These are phyloP conservation scores for Pezicula rhizophila DNA, from an alignment of 2,329 filamentous ascomycete genomes.

Conservation along the genomic window DNA sequence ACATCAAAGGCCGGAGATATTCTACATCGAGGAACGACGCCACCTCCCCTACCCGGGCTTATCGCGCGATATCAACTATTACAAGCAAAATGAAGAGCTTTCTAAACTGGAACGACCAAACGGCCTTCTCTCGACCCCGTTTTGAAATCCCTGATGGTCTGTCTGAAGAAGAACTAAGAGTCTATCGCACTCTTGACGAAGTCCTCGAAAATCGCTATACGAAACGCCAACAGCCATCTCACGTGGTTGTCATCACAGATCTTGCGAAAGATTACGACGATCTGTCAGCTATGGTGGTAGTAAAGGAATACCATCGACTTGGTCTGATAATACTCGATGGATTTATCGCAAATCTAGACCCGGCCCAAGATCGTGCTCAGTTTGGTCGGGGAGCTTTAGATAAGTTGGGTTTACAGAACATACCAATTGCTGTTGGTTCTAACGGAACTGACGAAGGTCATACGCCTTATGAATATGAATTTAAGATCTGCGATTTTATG, in stretches of 20 bases:
- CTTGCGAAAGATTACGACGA: constrained; percentile 26
- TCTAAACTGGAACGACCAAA: not conserved
- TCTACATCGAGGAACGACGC: no score
- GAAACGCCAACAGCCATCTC: constrained; percentile 7
- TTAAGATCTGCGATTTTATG: constrained; percentile 15
- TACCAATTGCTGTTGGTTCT: constrained; percentile 19
- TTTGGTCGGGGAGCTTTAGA: constrained; percentile 20
- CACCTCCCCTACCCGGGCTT: not conserved
- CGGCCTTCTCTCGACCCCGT: not conserved
- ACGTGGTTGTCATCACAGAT: constrained; percentile 22
- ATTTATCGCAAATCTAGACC: constrained; percentile 22
- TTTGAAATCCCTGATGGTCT: constrained; percentile 13
- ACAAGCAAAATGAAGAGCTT: not conserved
- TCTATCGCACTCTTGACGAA: constrained; percentile 13
- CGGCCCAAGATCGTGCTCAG: constrained; percentile 13
- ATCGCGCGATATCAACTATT: not conserved
- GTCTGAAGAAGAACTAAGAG: constrained; percentile 8
- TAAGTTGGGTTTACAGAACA: constrained; percentile 11
- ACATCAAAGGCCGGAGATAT: no score
- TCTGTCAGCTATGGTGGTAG: constrained; percentile 20
- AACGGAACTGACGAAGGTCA: constrained; percentile 7
- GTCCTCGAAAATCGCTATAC: constrained; percentile 4
- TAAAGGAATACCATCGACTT: constrained; percentile 22
- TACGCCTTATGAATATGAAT: constrained; percentile 16
- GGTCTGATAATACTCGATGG: constrained; percentile 19